Conservation (phyloP, 495 filamentous ascomycete species). For the Penicillium tannophilum region DNA sequence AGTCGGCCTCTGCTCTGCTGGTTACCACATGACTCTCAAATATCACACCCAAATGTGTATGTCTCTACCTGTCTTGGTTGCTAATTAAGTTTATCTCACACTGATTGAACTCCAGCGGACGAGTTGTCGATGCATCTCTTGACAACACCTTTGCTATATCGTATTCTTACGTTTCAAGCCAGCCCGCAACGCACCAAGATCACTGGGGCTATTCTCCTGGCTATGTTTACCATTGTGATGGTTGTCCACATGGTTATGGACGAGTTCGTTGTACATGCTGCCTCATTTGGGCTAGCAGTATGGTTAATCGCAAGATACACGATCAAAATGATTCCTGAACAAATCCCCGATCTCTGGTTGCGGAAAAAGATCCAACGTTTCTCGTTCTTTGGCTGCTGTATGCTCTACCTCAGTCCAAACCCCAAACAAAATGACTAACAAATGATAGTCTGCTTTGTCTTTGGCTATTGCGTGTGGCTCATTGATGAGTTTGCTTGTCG, state of each 20-base stretch:
- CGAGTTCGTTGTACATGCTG: conserved; percentile 34
- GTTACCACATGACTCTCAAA: conserved; percentile 38
- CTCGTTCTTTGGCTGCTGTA: conserved; percentile 30
- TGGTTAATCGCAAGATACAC: conserved; percentile 26
- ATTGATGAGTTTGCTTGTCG: conserved; percentile 31
- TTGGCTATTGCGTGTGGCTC: conserved; percentile 35
- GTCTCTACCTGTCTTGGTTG: neutral
- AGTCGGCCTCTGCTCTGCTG: conserved; percentile 34
- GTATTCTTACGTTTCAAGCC: conserved; percentile 30
- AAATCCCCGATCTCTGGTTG: conserved; percentile 19
- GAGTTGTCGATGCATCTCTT: conserved; percentile 40
- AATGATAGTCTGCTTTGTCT: conserved; percentile 29
- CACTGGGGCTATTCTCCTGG: conserved; percentile 20
- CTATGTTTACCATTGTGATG: conserved; percentile 31
- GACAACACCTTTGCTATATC: conserved; percentile 36
- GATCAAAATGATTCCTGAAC: conserved; percentile 23
- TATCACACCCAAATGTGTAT: conserved; percentile 41
- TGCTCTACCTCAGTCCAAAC: neutral
- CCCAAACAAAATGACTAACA: neutral
- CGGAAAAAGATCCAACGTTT: conserved; percentile 22
- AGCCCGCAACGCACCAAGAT: conserved; percentile 18
- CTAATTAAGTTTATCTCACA: neutral
- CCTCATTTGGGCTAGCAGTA: conserved; percentile 27
- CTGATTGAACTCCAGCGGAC: conserved; percentile 21
- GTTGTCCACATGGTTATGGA: conserved; percentile 37